Percentiles rank a stretch among this genome's conserved stretches.
phyloP scores from a whole-genome alignment of 169 alveolate genomes.

The Eimeria tenella region DNA sequence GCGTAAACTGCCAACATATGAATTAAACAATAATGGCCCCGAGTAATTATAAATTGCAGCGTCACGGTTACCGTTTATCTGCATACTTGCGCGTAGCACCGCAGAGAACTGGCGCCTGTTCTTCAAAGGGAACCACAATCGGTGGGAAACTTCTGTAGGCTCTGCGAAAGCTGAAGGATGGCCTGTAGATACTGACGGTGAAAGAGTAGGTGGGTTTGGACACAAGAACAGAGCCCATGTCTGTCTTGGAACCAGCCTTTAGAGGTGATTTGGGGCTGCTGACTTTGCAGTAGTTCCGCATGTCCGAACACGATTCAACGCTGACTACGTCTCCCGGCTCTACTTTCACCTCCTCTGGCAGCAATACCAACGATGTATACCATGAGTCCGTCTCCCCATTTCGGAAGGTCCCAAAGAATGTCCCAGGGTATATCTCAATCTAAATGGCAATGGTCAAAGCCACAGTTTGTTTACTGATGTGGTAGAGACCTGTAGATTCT shows the following conservation, averaged over 20 bases:
- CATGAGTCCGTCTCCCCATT: slow-evolving; percentile 71
- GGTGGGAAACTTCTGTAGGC: slow-evolving; percentile 39
- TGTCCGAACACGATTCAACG: slow-evolving; percentile 38
- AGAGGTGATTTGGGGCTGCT: slow-evolving; percentile 51
- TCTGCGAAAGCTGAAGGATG: slow-evolving; percentile 20
- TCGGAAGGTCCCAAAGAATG: slow-evolving; percentile 64
- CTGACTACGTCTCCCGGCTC: slow-evolving; percentile 41
- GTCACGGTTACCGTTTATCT: slow-evolving; percentile 37
- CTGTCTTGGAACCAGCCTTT: slow-evolving; percentile 23
- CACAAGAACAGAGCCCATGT: slow-evolving; percentile 24
- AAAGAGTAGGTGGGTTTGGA: slow-evolving; percentile 68
- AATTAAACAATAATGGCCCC: background rate
- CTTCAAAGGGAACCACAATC: slow-evolving; percentile 57
- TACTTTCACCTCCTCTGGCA: slow-evolving; percentile 73
- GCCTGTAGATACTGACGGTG: slow-evolving; percentile 20
- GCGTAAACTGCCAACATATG: background rate
- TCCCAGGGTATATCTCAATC: slow-evolving; percentile 61
- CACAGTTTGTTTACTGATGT: too few species aligned
- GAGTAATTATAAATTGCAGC: background rate
- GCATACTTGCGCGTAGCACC: slow-evolving; percentile 66
- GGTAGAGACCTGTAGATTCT: too few species aligned
- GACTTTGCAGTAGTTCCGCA: slow-evolving; percentile 49
- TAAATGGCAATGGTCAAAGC: background rate
- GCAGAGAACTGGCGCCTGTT: slow-evolving; percentile 67
- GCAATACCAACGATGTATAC: slow-evolving; percentile 67